Conservation (phyloP, 1,284 basidiomycete genomes). For the Tylopilus sp. region DNA sequence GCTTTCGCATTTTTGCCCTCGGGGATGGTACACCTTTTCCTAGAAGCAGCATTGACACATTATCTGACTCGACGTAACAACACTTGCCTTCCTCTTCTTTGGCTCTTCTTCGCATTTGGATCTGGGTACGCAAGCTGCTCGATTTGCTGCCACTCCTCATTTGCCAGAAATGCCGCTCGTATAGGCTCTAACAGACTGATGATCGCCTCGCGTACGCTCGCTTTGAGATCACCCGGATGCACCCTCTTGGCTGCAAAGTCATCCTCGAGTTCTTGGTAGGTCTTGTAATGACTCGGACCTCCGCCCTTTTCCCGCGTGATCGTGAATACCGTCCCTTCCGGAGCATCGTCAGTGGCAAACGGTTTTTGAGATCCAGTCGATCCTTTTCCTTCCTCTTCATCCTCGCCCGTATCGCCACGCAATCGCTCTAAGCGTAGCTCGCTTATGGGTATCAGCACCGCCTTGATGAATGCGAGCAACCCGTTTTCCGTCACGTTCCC, state of each 20-base stretch:
- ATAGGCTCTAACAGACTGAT: constrained; percentile 87
- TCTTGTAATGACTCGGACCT: constrained; percentile 83
- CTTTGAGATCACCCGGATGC: constrained; percentile 94
- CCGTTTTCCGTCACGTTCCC: constrained; percentile 95
- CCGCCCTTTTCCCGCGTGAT: constrained; percentile 82
- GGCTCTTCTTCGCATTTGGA: constrained; percentile 71
- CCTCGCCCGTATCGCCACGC: constrained; percentile 53
- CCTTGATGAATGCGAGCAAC: constrained; percentile 88
- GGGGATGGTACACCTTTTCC: constrained; percentile 84
- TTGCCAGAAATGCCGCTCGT: constrained; percentile 78
- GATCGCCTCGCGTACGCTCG: constrained; percentile 83
- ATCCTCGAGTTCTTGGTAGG: constrained; percentile 76
- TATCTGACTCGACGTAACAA: not conserved
- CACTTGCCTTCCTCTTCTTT: constrained; percentile 71
- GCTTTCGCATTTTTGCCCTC: constrained; percentile 68
- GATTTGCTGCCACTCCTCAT: constrained; percentile 85
- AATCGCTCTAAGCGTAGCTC: constrained; percentile 74
- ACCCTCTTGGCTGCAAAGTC: constrained; percentile 84
- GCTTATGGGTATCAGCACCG: constrained; percentile 92
- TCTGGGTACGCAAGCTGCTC: constrained; percentile 90
- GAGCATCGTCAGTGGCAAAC: constrained; percentile 76
- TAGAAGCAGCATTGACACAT: constrained; percentile 35
- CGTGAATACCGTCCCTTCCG: constrained; percentile 87
- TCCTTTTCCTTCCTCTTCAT: constrained; percentile 52
- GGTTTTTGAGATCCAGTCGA: constrained; percentile 58